These are phyloP conservation scores for Lumnitzera littorea DNA, from an alignment of 345 rosid species.

Conservation along the genomic window DNA sequence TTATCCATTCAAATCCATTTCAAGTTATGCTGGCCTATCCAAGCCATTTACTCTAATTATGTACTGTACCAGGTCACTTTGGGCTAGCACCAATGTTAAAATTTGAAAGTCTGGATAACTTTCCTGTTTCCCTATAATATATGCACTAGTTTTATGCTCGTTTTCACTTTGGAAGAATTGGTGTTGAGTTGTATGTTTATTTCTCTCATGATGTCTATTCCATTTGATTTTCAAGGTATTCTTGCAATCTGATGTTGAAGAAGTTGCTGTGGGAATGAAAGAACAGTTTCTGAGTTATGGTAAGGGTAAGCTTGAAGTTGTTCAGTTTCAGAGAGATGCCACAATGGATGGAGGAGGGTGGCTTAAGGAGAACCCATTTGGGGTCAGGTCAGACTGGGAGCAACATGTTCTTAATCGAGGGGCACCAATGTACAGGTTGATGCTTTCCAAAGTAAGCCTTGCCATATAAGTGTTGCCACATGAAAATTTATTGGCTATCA, in stretches of 20 bases:
- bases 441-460: conserved; percentile 32
- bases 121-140: too few species aligned
- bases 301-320: conserved; percentile 32
- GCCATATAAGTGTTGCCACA: not conserved
- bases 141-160: too few species aligned
- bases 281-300: conserved; percentile 42
- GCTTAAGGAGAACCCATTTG: conserved; percentile 59
- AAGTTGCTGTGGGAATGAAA: conserved; percentile 47
- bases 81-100: too few species aligned
- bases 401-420: conserved; percentile 50
- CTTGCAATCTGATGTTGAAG: conserved; percentile 59
- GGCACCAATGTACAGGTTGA: conserved; percentile 46
- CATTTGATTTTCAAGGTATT: conserved; percentile 32
- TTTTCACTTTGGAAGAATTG: too few species aligned
- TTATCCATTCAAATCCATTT: too few species aligned
- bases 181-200: too few species aligned
- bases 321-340: conserved; percentile 10
- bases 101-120: too few species aligned
- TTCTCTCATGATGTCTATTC: too few species aligned
- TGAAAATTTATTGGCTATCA: too few species aligned
- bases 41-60: too few species aligned
- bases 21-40: too few species aligned
- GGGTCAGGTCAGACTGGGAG: conserved; percentile 66
- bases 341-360: conserved; percentile 19
- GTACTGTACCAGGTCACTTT: too few species aligned